Evolutionary conservation across 331 rosid species (phyloP).

Genomic region (Pyrus hybrid): DNA sequence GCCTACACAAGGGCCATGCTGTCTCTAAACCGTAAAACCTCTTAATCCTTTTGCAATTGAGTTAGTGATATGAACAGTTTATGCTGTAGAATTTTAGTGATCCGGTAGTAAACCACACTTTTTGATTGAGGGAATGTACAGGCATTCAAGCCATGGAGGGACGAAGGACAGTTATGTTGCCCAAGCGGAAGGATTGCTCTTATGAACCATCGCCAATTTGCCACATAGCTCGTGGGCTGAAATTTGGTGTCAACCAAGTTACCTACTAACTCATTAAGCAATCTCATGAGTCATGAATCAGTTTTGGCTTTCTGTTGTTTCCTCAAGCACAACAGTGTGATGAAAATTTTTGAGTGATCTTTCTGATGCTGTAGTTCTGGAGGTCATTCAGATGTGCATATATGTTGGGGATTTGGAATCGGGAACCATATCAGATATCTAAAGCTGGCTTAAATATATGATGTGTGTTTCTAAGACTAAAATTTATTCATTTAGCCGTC

Average conservation of each 20-base stretch:
- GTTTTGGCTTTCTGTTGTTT: neutral
- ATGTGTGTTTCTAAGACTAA: too few relatives aligned
- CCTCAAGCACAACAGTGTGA: neutral
- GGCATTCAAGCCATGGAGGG: neutral
- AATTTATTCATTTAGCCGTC: too few relatives aligned
- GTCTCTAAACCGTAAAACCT: neutral
- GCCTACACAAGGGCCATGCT: neutral
- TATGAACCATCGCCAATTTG: neutral
- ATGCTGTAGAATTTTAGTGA: neutral
- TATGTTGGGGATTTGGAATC: too few relatives aligned
- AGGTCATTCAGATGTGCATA: too few relatives aligned
- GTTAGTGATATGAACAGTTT: neutral
- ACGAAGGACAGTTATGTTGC: neutral
- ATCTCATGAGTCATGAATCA: neutral
- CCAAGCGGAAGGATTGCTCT: neutral
- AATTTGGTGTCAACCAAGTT: too few relatives aligned
- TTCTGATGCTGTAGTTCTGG: too few relatives aligned
- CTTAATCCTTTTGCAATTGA: neutral
- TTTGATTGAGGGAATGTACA: neutral
- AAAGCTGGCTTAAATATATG: too few relatives aligned
- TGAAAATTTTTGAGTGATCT: too few relatives aligned
- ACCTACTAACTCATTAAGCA: too few relatives aligned
- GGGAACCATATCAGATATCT: too few relatives aligned
- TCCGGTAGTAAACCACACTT: neutral
- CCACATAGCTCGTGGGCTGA: neutral